Evolutionary conservation across 2,329 filamentous ascomycete species (phyloP), one percentile per base, ranked within the genome.

Genomic region (Fusarium sarcochroum): DNA sequence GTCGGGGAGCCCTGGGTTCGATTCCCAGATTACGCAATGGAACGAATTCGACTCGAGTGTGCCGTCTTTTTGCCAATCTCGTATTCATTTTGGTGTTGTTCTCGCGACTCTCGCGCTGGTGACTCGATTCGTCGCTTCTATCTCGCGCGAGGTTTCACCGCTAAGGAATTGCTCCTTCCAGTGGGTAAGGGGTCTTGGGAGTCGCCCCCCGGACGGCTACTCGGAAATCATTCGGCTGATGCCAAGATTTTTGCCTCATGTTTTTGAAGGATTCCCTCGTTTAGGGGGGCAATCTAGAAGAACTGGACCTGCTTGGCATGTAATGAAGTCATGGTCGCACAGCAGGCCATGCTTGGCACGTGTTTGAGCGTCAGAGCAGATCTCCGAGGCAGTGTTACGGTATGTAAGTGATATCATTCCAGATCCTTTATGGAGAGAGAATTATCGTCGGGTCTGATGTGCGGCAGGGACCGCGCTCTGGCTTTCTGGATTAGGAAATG

Each of bases 21-120:
- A 63, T 63, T 63, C 59, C 59, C 59, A 18, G 56, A 61, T 63
- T 61, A 61, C 59, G 56, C 59, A 63, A 63, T 8, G 8, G 0
- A 3, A 6, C 0, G 6, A 1, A 2, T 2, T 7, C 13, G 9
- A 6, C 2, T 4, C 5, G 5, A 20, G 25, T 8, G 4, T 1
- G 5, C 6, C 2, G 3, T 13, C 1, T 8, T 48, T 35, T 35
- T 48, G 45, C n/a, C 15, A 2, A 34, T 20, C 8, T 35, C 7
- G 14, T 7, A 32, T 32, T 20, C 17, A 30, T 11, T 15, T 32
- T 49, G 23, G 8, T 48, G 32, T 20, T 48, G 23, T 17, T 4
- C 8, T 25, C 30, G 8, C 10, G 27, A 30, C 27, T 30, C 27
- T 30, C 27, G 27, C 27, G 27, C 10, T 11, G 27, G 27, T 30